These are phyloP conservation scores for Globisporangium parvum DNA, from an alignment of 352 stramenopile genomes.

Conservation along the genomic window DNA sequence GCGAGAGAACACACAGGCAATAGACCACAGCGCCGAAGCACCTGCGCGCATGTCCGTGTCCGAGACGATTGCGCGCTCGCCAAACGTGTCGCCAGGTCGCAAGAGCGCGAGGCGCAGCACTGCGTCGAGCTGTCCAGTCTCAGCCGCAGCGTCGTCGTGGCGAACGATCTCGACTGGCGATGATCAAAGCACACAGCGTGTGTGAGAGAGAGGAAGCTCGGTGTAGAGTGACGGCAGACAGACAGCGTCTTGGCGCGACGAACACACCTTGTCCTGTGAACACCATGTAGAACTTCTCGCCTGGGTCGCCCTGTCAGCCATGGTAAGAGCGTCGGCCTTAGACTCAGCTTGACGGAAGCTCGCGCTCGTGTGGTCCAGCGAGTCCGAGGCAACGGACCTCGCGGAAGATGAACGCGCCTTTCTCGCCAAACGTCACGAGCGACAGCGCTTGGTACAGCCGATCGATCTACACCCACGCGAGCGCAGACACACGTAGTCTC, in stretches of 20 bases:
- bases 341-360: background rate
- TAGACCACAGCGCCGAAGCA: conserved; percentile 8
- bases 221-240: background rate
- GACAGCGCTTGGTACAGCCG: conserved; percentile 74
- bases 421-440: conserved; percentile 32
- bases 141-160: conserved; percentile 14
- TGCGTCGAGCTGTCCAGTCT: conserved; percentile 1
- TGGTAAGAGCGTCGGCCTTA: background rate
- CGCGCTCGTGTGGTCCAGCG: background rate
- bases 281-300: conserved; percentile 77
- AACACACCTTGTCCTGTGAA: conserved; percentile 60
- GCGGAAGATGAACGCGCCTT: conserved; percentile 52
- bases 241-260: background rate
- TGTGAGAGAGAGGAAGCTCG: background rate
- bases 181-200: background rate
- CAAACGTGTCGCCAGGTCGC: conserved; percentile 63
- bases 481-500: background rate
- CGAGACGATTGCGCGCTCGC: conserved; percentile 61
- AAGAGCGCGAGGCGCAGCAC: conserved; percentile 39
- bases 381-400: conserved; percentile 21
- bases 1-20: background rate
- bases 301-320: conserved; percentile 45
- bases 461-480: conserved; percentile 34
- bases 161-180: conserved; percentile 51
- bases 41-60: conserved; percentile 54